phyloP scores from a whole-genome alignment of 2,329 filamentous ascomycete species.

The Elsinoe batatas region DNA sequence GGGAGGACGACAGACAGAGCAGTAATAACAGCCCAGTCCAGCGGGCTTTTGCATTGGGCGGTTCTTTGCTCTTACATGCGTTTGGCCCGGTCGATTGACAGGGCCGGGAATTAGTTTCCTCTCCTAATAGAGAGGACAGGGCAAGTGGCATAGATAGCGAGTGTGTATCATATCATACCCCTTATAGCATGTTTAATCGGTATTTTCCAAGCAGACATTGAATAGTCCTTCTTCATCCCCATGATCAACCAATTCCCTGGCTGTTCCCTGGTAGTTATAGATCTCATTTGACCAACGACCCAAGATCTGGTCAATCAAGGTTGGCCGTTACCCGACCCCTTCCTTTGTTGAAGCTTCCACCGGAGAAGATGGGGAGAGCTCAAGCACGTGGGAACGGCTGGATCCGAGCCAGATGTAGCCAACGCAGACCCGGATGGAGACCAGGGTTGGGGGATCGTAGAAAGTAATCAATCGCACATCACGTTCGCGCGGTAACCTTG shows the following conservation, averaged over 20 bases:
- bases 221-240: too few relatives aligned
- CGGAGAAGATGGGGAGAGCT: not conserved
- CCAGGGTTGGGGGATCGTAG: not conserved
- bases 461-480: not conserved
- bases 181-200: too few relatives aligned
- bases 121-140: not conserved
- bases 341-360: not conserved
- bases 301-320: not conserved
- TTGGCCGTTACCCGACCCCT: not conserved
- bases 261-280: too few relatives aligned
- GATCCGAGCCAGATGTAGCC: not conserved
- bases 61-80: not conserved
- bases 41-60: constrained; percentile 2
- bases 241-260: too few relatives aligned
- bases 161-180: too few relatives aligned
- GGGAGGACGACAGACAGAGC: not conserved
- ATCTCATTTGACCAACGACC: not conserved
- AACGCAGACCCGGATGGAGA: not conserved
- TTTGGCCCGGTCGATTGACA: not conserved
- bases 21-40: not conserved
- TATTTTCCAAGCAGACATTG: too few relatives aligned
- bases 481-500: too few relatives aligned
- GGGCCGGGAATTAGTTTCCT: not conserved
- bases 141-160: not conserved
- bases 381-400: not conserved